Base-by-base conservation (phyloP, 805 yeast species). In the Wickerhamiella brachini region DNA sequence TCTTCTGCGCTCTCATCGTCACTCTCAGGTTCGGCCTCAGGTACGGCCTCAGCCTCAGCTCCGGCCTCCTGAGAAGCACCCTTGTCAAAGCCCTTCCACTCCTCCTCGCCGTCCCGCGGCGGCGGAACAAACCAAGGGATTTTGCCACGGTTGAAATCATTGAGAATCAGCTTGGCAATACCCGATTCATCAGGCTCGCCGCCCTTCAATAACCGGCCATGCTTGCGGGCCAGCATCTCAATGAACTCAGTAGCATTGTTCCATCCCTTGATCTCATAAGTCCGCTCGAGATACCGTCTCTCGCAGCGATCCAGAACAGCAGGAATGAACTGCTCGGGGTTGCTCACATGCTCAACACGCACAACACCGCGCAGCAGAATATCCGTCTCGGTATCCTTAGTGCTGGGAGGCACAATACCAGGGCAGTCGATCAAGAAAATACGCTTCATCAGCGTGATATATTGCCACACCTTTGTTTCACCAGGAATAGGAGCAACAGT, bases 401-500 rank as follows among this genome's bases (percentile, higher is more conserved):
- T 65, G 17, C 94, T 84, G 24, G 98, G 98, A 9, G 98, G 98
- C 20, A 90, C 98, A 64, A 90, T 90, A 70, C 98, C 98, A 2
- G 98, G 98, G 74, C 98, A 93, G 70, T 90, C 98, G 62, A 90
- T 93, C 61, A 90, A 72, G 69, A 89, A 90, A 49, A 90, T 90
- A 58, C 90, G 78, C 74, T 90, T 90, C 97, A 93, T 90, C 61
- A 90, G 74, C 3, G 98, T 89, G 62, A 90, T 89, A 71, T 90
- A 90, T 73, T 90, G 98, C 98, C 98, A 90, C 45, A 90, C 97
- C 69, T 90, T 90, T 37, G 98, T 90, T 66, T 90, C 98, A 67
- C 98, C 98, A 29, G 98, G 98, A 61, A 90, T 88, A 47, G 98
- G 98, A 1, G 98, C 98, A 47, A 90, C 97, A 45, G 77, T 81